Base-by-base conservation (phyloP, 306 rosid genomes). In the Malus fusca region DNA sequence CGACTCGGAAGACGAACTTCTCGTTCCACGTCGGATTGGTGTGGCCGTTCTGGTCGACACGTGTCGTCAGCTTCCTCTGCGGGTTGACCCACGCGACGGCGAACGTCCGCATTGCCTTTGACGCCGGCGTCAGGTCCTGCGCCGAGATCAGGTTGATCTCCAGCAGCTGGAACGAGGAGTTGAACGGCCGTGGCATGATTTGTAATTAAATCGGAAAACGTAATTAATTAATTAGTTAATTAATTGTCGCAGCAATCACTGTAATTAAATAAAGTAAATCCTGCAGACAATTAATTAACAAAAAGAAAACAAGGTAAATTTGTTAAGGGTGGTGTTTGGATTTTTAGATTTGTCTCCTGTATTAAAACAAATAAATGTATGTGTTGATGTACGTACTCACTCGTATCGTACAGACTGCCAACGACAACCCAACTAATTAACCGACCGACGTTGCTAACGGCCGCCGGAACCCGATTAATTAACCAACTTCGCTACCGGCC, bases 11-110 rank as follows among this genome's bases (percentile, higher is more conserved):
- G 14, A 92, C 90, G 61, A 95, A 89, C 53, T 89, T 92, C 72
- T 95, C 93, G 77, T 92, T 89, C 98, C 97, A 95, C 0, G 83
- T 84, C 1, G 98, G 97, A 69, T 73, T 81, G 21, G 82, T 88
- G 59, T 85, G 77, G 15, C 97, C 97, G 2, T 61, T 75, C 14
- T 74, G 69, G 58, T 90, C 96, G 5, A 87, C 78, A 3, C 86
- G 83, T 2, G 96, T 88, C 4, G 79, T 51, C 6, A 92, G 42
- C 75, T 86, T 95, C 4, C 92, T 87, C 9, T 87, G 74, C 0
- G 93, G 90, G 31, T 86, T 64, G 0, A 95, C 33, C 97, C 97
- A 95, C 1, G 86, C 89, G 4, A 92, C 96, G 19, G 93, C 92
- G 52, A 89, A 95, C 19, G 97, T 84, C 4, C 80, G 65, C 64